Conservation (phyloP, 2,329 filamentous ascomycete species). For the Fusarium palustre region DNA sequence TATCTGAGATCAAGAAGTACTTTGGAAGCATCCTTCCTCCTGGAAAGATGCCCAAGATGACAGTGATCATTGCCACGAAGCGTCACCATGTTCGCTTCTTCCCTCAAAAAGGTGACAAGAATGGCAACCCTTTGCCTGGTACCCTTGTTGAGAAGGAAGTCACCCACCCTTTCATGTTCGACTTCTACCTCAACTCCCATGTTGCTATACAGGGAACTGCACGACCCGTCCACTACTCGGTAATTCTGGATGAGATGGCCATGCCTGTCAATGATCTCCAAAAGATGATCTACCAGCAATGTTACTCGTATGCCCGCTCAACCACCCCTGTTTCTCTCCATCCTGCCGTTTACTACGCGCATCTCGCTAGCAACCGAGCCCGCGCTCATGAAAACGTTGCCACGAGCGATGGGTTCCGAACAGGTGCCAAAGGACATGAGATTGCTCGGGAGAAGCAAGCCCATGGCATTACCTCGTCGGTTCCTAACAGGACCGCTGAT, state of each 20-base stretch:
- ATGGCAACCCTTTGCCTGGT: conserved; percentile 85
- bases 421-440: conserved; percentile 59
- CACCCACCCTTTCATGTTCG: conserved; percentile 91
- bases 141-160: conserved; percentile 89
- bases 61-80: conserved; percentile 90
- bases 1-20: conserved; percentile 74
- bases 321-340: conserved; percentile 91
- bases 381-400: conserved; percentile 74
- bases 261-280: conserved; percentile 78
- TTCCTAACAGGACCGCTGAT: conserved; percentile 41
- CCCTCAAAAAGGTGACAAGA: conserved; percentile 76
- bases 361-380: conserved; percentile 85
- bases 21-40: conserved; percentile 58
- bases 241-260: conserved; percentile 83
- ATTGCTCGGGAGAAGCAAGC: conserved; percentile 54
- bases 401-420: conserved; percentile 58
- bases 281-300: conserved; percentile 93
- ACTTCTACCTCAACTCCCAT: conserved; percentile 77
- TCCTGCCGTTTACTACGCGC: conserved; percentile 95
- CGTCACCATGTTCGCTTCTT: conserved; percentile 96
- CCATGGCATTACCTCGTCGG: conserved; percentile 51
- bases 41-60: conserved; percentile 71
- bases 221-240: conserved; percentile 90
- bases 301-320: conserved; percentile 90
- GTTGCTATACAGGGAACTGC: conserved; percentile 92